phyloP scores from a whole-genome alignment of 768 basidiomycete genomes.

The Tremella yokohamensis region DNA sequence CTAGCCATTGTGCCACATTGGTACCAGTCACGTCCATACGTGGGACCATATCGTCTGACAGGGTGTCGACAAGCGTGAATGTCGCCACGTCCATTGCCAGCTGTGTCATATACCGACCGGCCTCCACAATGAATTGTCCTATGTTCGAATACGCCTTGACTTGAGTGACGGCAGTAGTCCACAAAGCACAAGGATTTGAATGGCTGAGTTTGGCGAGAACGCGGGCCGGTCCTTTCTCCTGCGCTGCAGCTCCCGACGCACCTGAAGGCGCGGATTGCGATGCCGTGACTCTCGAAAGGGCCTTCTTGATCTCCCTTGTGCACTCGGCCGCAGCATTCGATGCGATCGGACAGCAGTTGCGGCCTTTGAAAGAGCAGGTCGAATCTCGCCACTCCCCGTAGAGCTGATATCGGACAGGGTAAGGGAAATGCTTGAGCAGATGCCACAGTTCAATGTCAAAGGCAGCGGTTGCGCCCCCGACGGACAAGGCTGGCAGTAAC shows the following conservation, averaged over 20 bases:
- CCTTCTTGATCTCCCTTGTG: constrained; percentile 80
- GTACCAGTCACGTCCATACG: constrained; percentile 31
- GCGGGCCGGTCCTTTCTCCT: constrained; percentile 62
- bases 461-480: constrained; percentile 79
- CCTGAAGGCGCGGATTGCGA: constrained; percentile 52
- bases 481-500: constrained; percentile 79
- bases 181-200: constrained; percentile 88
- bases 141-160: constrained; percentile 92
- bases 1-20: constrained; percentile 34
- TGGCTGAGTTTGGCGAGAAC: constrained; percentile 89
- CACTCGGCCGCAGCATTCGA: constrained; percentile 61
- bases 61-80: constrained; percentile 78
- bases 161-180: constrained; percentile 82
- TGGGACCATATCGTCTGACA: constrained; percentile 60
- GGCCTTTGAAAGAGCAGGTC: constrained; percentile 60
- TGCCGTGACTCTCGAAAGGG: constrained; percentile 74
- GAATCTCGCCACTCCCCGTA: constrained; percentile 92
- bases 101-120: constrained; percentile 78
- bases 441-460: constrained; percentile 91
- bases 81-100: constrained; percentile 93
- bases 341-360: constrained; percentile 32
- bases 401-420: constrained; percentile 75
- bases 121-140: constrained; percentile 82
- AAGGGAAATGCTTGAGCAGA: constrained; percentile 73
- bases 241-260: constrained; percentile 8